These are phyloP conservation scores for Tricladium varicosporioides DNA, from an alignment of 2,329 filamentous ascomycete genomes.

Conservation along the genomic window DNA sequence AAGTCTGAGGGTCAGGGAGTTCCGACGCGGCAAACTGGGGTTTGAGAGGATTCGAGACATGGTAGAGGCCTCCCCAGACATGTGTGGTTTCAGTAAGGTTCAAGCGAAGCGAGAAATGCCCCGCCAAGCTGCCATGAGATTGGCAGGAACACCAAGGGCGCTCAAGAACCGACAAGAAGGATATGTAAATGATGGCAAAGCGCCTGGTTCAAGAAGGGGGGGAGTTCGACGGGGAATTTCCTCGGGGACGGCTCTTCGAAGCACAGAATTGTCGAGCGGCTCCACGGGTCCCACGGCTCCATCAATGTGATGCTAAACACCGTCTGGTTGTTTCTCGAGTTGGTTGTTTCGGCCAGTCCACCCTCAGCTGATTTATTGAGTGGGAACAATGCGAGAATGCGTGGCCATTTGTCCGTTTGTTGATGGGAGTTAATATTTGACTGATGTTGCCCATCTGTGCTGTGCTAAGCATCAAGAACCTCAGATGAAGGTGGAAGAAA, in stretches of 20 bases:
- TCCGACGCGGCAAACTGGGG: constrained; percentile 20
- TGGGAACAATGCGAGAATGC: neutral
- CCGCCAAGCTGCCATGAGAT: neutral
- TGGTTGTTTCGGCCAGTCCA: constrained; percentile 14
- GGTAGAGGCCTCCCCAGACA: constrained; percentile 12
- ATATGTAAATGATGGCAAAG: neutral
- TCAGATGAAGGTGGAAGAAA: neutral
- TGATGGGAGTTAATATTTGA: neutral
- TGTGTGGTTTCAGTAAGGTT: constrained; percentile 21
- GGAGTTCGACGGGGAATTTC: too few relatives aligned
- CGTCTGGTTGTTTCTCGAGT: constrained; percentile 5
- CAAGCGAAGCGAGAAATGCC: constrained; percentile 14
- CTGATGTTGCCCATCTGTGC: neutral
- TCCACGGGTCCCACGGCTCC: constrained; percentile 1
- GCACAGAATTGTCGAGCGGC: neutral
- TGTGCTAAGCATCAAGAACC: neutral
- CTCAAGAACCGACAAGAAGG: neutral
- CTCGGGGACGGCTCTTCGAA: neutral
- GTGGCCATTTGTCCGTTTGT: neutral
- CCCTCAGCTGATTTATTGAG: neutral
- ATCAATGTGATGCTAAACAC: constrained; percentile 14
- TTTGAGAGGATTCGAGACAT: constrained; percentile 11
- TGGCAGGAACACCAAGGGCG: neutral
- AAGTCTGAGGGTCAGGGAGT: constrained; percentile 23
- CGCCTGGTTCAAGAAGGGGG: too few relatives aligned